A percentile compares a stretch with the other conserved stretches of the same genome.
These are phyloP conservation scores for Suaeda aralocaspica DNA, from an alignment of 148 eudicot genomes.

Conservation along the genomic window DNA sequence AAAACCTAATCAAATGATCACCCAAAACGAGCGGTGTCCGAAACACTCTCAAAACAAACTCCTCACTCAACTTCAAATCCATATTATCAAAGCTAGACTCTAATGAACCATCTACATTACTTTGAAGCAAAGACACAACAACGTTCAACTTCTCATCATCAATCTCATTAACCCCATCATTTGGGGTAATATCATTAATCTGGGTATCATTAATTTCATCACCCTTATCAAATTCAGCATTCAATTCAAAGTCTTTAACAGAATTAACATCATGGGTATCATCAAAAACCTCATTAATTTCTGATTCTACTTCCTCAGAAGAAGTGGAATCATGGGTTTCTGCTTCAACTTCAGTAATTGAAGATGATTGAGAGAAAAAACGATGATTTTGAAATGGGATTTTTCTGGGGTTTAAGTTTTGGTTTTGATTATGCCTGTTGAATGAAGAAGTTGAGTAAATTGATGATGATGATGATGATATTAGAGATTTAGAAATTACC, in stretches of 20 bases:
- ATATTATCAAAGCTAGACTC: conserved; percentile 42
- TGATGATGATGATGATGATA: conserved; percentile 12
- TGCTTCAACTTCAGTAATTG: conserved; percentile 28
- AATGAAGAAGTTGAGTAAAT: conserved; percentile 16
- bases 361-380: conserved; percentile 40
- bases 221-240: conserved; percentile 18
- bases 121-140: conserved; percentile 62
- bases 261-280: conserved; percentile 20
- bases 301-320: conserved; percentile 21
- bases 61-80: conserved; percentile 43
- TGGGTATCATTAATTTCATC: conserved; percentile 13
- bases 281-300: conserved; percentile 14
- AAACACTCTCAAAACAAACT: conserved; percentile 56
- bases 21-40: conserved; percentile 50
- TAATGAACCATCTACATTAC: conserved; percentile 41
- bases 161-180: conserved; percentile 3
- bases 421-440: too few species aligned
- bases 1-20: conserved; percentile 52
- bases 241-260: conserved; percentile 7
- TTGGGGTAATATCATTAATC: conserved; percentile 15
- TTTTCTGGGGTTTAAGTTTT: conserved; percentile 9
- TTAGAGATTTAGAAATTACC: conserved; percentile 29
- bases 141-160: conserved; percentile 47
- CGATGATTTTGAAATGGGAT: conserved; percentile 27
- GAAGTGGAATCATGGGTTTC: conserved; percentile 25